Percentiles rank a stretch among this genome's conserved stretches.
These are phyloP conservation scores for Stereocaulon alpinum DNA, from an alignment of 495 filamentous ascomycete species.

Conservation along the genomic window DNA sequence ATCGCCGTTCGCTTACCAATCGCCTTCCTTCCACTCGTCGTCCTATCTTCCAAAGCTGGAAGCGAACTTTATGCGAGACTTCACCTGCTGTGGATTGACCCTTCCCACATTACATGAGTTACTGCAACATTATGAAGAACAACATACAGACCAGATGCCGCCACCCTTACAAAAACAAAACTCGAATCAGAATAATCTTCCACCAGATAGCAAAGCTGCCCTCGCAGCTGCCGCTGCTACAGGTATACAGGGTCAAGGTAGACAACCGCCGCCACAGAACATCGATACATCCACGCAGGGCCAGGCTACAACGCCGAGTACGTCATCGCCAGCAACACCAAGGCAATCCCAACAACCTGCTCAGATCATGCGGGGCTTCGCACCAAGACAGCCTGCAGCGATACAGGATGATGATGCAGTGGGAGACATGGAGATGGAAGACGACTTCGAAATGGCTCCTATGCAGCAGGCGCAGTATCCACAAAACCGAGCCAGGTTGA, in stretches of 20 bases:
- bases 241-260: conserved; percentile 40
- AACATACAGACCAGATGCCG: conserved; percentile 60
- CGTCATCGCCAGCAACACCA: conserved; percentile 16
- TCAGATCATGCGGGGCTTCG: conserved; percentile 14
- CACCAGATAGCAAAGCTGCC: conserved; percentile 44
- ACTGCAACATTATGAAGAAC: conserved; percentile 91
- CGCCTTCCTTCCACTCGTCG: conserved; percentile 91
- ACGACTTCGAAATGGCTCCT: conserved; percentile 32
- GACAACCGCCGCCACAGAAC: conserved; percentile 37
- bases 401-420: conserved; percentile 67
- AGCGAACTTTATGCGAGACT: conserved; percentile 93
- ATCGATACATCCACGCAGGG: conserved; percentile 32
- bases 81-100: conserved; percentile 80
- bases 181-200: conserved; percentile 39
- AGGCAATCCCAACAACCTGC: conserved; percentile 27
- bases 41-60: conserved; percentile 97
- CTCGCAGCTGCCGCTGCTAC: conserved; percentile 43
- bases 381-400: conserved; percentile 36
- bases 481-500: conserved; percentile 29
- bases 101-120: conserved; percentile 88
- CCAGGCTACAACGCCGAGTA: conserved; percentile 32
- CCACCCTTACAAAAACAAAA: conserved; percentile 40
- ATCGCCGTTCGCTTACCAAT: conserved; percentile 82
- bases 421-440: conserved; percentile 96
- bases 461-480: conserved; percentile 37